Evolutionary conservation across 2,329 filamentous ascomycete genomes (phyloP), one percentile per base, ranked within the genome.

Genomic region (Trichophyton rubrum): DNA sequence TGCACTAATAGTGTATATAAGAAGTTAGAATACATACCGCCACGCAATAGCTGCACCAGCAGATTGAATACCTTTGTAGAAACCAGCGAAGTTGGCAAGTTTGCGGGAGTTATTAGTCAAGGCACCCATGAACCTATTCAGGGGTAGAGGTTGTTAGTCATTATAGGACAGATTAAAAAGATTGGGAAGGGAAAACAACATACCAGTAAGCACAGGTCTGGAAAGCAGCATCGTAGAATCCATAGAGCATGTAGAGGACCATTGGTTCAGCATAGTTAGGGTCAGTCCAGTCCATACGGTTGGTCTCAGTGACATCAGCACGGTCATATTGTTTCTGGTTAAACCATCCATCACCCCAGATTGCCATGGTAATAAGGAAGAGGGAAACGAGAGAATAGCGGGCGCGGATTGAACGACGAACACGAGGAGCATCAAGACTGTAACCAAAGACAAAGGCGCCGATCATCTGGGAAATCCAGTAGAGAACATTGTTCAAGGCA

Each of bases 71-170:
- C 86, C 86, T 77, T 93, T 93, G 82, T 93, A 93, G 78, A 88
- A 91, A 64, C 89, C 91, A 45, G 90, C 88, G 69, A 92, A 87
- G 78, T 96, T 96, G 76, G 92, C 91, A 33, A 92, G 83, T 73
- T 90, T 92, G 73, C 91, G 89, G 63, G 88, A 85, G 64, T 92
- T 95, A 82, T 97, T 97, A 70, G 89, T 91, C 47, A 96, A 80
- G 6, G 91, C 84, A 58, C 92, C 92, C 87, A 97, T 96, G 78
- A 88, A 91, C 86, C 85, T 87, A 62, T 49, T 30, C 3, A 33
- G 15, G 38, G 8, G 8, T 47, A 9, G 22, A 58, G 38, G 0
- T 41, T 4, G 11, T 62, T 41, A 58, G 59, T 58, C 27, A 53
- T 4, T n/a, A 15, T 22, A 47, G 8, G 49, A 40, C 24, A 40